phyloP scores from a whole-genome alignment of 805 yeast genomes.

The Tetrapisispora taiwanensis region DNA sequence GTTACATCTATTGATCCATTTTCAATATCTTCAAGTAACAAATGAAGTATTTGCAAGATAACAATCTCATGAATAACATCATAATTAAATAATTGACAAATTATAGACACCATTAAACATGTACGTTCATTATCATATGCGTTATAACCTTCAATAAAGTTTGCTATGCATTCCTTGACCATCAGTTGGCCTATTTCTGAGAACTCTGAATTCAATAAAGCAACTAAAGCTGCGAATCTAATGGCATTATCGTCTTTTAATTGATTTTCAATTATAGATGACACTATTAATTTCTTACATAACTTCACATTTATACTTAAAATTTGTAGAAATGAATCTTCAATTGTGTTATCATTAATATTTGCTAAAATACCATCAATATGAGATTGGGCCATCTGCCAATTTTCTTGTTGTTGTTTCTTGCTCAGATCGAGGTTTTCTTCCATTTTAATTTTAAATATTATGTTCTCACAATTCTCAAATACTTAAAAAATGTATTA shows the following conservation, averaged over 20 bases:
- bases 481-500: too few species aligned
- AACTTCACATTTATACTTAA: conserved; percentile 49
- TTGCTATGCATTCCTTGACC: conserved; percentile 42
- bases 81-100: conserved; percentile 56
- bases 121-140: conserved; percentile 37
- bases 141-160: conserved; percentile 46
- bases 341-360: conserved; percentile 38
- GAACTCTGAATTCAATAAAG: conserved; percentile 53
- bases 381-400: not conserved
- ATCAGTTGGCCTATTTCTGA: conserved; percentile 60
- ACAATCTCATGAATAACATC: conserved; percentile 48
- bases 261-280: conserved; percentile 47
- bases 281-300: conserved; percentile 53
- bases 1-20: conserved; percentile 45
- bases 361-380: conserved; percentile 29
- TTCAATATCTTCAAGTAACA: conserved; percentile 39
- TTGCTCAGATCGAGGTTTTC: conserved; percentile 5
- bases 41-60: conserved; percentile 41
- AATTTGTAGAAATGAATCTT: conserved; percentile 38
- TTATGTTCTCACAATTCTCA: too few species aligned
- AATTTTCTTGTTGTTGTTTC: conserved; percentile 38
- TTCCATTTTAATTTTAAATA: not conserved
- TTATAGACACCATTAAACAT: conserved; percentile 36
- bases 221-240: conserved; percentile 46
- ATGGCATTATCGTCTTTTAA: conserved; percentile 33